These are phyloP conservation scores for Cerioporus squamosus DNA, from an alignment of 1,284 basidiomycete species.

Conservation along the genomic window DNA sequence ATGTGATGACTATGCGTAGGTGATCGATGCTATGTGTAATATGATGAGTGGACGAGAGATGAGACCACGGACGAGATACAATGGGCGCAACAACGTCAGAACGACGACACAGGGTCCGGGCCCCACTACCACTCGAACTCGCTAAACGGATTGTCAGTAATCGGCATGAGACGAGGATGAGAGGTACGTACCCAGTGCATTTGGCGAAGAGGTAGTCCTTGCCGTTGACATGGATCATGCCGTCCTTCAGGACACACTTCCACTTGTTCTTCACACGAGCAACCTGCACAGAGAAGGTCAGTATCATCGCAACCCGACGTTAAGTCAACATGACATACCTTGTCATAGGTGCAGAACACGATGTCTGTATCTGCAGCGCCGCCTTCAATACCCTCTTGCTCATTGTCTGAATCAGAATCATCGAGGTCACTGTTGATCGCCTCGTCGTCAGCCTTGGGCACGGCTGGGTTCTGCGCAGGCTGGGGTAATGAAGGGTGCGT, in stretches of 20 bases:
- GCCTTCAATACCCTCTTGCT: constrained; percentile 75
- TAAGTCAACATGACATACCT: constrained; percentile 55
- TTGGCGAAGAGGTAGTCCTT: constrained; percentile 98
- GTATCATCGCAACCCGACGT: neutral
- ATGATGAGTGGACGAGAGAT: constrained; percentile 12
- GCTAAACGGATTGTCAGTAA: constrained; percentile 5
- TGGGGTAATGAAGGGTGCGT: constrained; percentile 42
- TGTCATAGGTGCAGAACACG: constrained; percentile 98
- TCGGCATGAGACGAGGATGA: neutral
- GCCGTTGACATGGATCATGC: constrained; percentile 96
- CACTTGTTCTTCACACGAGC: constrained; percentile 99
- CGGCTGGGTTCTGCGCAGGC: constrained; percentile 33
- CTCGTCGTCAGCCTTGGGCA: constrained; percentile 61
- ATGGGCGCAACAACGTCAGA: constrained; percentile 4
- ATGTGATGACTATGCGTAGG: constrained; percentile 15
- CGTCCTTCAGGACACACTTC: constrained; percentile 99
- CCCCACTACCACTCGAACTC: constrained; percentile 32
- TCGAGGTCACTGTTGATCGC: constrained; percentile 97
- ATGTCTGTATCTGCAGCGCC: constrained; percentile 83
- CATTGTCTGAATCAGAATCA: constrained; percentile 87
- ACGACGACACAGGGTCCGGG: constrained; percentile 1
- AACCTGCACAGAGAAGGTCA: constrained; percentile 56
- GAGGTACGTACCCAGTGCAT: constrained; percentile 76
- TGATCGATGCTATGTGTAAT: constrained; percentile 23
- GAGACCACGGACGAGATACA: neutral